phyloP scores from a whole-genome alignment of 768 basidiomycete species.

The Trichaptum fuscoviolaceum region DNA sequence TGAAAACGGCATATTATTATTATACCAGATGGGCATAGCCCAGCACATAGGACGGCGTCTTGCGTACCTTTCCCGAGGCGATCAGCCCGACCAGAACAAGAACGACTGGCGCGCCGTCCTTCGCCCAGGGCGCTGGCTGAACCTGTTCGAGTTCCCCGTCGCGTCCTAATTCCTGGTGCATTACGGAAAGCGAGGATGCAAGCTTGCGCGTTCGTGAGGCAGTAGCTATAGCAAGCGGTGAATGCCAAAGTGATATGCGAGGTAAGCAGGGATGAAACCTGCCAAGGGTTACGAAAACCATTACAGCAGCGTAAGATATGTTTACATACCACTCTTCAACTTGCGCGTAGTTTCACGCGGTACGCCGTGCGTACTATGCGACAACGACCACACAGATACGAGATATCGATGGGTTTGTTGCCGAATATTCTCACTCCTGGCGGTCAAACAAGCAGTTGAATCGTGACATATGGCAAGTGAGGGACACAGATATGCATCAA shows the following conservation, averaged over 20 bases:
- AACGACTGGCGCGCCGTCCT: slow-evolving; percentile 30
- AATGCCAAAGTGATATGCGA: not conserved
- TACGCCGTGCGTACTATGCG: not conserved
- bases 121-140: not conserved
- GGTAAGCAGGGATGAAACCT: not conserved
- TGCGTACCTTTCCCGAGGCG: slow-evolving; percentile 64
- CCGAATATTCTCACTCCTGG: not conserved
- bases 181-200: not conserved
- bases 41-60: slow-evolving; percentile 1
- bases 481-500: not conserved
- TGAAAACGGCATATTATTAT: slow-evolving; percentile 13
- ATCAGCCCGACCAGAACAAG: slow-evolving; percentile 71
- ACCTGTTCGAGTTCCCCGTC: not conserved
- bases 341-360: not conserved
- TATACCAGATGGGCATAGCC: slow-evolving; percentile 5
- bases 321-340: not conserved
- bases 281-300: not conserved
- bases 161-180: not conserved
- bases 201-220: not conserved
- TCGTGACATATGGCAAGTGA: not conserved
- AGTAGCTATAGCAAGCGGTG: not conserved
- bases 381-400: not conserved
- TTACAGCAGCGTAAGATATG: not conserved
- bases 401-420: not conserved
- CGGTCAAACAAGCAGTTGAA: too few relatives aligned